Conservation (phyloP, 176 grass and related monocot species). For the Cenchrus purpureus region DNA sequence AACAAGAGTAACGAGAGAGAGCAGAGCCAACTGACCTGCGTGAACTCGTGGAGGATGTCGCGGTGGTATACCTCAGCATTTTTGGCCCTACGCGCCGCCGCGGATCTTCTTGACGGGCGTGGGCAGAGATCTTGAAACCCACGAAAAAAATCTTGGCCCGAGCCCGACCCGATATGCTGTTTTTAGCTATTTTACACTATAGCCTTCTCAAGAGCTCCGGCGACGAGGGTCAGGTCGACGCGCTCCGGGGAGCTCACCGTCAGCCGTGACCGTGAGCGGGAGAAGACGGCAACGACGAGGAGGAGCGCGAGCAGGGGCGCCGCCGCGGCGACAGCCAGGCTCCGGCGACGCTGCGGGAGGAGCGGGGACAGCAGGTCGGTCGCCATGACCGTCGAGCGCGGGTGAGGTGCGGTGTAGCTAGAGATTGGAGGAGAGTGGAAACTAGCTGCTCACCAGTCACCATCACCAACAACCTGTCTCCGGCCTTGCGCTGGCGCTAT, state of each 20-base stretch:
- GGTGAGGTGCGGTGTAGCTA: neutral
- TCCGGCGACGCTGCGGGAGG: neutral
- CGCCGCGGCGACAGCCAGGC: neutral
- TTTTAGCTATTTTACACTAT: no score
- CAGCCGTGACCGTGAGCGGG: neutral
- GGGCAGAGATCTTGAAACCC: no score
- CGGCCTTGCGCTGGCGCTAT: neutral
- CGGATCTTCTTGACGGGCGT: no score
- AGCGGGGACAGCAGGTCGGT: neutral
- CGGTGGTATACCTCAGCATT: no score
- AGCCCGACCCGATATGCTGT: no score
- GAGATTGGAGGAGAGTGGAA: neutral
- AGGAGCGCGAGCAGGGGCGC: constrained; percentile 14
- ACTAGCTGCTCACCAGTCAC: neutral
- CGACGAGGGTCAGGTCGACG: constrained; percentile 56
- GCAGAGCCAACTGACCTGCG: no score
- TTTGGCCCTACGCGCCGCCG: no score
- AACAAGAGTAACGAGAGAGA: no score
- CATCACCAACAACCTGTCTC: neutral
- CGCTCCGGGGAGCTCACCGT: neutral
- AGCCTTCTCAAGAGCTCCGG: constrained; percentile 38
- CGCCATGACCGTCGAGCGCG: neutral
- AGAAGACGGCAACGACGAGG: neutral
- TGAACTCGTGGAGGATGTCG: no score
- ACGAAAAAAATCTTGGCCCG: no score